Conservation (phyloP, 257 asterid species). For the Solanum piurae region DNA sequence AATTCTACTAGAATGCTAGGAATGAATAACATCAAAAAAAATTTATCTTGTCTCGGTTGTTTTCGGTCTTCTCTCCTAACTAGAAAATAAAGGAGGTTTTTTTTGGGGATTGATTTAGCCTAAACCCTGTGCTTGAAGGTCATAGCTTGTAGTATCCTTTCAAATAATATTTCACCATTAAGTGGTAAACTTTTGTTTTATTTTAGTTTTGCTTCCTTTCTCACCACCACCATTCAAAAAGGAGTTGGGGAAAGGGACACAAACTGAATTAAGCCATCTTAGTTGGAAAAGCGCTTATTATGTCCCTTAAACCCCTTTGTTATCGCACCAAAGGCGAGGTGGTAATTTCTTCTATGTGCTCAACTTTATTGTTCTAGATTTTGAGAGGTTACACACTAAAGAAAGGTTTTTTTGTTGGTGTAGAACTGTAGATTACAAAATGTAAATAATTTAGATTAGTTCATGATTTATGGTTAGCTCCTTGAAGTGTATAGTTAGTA, state of each 20-base stretch:
- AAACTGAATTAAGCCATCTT: background rate
- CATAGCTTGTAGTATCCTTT: background rate
- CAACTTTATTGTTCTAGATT: background rate
- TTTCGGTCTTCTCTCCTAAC: background rate
- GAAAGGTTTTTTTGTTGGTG: background rate
- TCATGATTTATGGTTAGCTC: background rate
- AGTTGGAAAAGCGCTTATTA: background rate
- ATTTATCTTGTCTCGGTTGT: background rate
- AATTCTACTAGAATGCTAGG: no score
- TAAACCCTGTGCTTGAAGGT: background rate
- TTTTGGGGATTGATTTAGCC: background rate
- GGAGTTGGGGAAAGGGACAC: background rate
- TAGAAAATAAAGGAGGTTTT: background rate
- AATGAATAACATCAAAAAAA: no score
- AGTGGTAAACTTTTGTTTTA: background rate
- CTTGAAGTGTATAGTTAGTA: background rate
- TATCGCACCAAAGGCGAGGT: background rate
- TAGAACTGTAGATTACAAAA: no score
- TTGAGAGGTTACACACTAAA: background rate
- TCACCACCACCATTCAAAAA: background rate
- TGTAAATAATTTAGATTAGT: background rate
- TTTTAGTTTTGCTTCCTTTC: background rate
- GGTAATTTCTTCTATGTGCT: background rate
- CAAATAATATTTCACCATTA: background rate
- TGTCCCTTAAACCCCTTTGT: background rate